Evolutionary conservation across 2,329 filamentous ascomycete species (phyloP), one percentile per base, ranked within the genome.

Genomic region (Beauveria sp.): DNA sequence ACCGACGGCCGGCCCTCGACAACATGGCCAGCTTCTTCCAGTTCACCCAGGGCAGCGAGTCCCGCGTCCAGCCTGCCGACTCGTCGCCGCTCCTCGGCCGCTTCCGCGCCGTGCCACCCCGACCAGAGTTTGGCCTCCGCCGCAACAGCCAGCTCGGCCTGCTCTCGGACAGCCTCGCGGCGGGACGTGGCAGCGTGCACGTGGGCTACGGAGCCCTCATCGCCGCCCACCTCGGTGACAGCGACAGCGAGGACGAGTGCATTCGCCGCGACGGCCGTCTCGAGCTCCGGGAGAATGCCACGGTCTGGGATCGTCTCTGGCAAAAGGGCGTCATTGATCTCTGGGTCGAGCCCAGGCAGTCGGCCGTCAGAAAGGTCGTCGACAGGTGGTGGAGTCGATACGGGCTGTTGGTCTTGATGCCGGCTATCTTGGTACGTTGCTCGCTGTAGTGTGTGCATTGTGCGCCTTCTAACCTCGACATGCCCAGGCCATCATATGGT

Each of bases 11-110:
- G 20, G 43, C 47, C 51, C 20, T 54, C 46, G 14, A 56, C 67
- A 38, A 65, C 63, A 87, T 87, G 84, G 83, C 85, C 70, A 78
- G 80, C 69, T 86, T 87, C 78, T 88, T 88, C 75, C 79, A 81
- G 71, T 88, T 88, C 74, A 85, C 85, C 65, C 85, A 85, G 69
- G 86, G 85, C 71, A 80, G 76, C 68, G 86, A 88, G 74, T 80
- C 83, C 65, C 79, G 77, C 67, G 75, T 77, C 63, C 78, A 78
- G 56, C 78, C 78, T 62, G 77, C 76, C 66, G 81, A 86, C 68
- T 75, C 82, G 47, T 83, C 85, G 20, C 84, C 86, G 26, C 74
- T 87, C 9, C 80, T 88, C 2, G 86, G 86, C 64, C 83, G 86
- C 45, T 88, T 86, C 73, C 83, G 85, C 64, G 86, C 85, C 63